Evolutionary conservation across 2,329 filamentous ascomycete species (phyloP).

Genomic region (Madurella fahalii): DNA sequence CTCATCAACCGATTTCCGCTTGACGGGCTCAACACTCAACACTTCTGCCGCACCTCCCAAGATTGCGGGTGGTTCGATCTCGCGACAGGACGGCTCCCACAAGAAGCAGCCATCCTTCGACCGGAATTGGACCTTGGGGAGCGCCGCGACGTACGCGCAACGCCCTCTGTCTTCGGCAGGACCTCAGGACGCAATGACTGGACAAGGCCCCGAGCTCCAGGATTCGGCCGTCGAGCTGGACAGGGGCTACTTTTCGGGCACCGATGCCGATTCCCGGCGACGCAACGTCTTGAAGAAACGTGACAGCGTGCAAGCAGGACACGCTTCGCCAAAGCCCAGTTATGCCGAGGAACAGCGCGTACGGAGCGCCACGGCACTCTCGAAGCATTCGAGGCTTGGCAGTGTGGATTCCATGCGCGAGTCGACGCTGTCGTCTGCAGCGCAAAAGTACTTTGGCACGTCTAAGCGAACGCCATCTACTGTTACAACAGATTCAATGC

Average conservation of each 20-base stretch:
- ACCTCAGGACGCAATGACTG: constrained; percentile 41
- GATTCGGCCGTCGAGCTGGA: constrained; percentile 64
- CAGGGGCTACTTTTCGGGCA: constrained; percentile 88
- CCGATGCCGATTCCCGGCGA: constrained; percentile 71
- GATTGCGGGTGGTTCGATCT: constrained; percentile 42
- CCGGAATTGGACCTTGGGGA: constrained; percentile 63
- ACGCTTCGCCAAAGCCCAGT: constrained; percentile 66
- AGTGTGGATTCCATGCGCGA: constrained; percentile 74
- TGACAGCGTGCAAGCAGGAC: constrained; percentile 46
- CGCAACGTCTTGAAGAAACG: constrained; percentile 81
- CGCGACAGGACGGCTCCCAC: constrained; percentile 41
- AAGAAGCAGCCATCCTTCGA: constrained; percentile 68
- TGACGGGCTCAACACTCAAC: constrained; percentile 34
- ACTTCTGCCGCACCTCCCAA: constrained; percentile 38
- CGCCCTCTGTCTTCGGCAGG: constrained; percentile 53
- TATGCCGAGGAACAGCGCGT: constrained; percentile 70
- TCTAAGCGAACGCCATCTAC: constrained; percentile 56
- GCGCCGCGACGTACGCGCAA: constrained; percentile 39
- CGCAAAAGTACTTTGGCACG: constrained; percentile 66
- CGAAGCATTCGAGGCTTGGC: constrained; percentile 71
- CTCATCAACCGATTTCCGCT: constrained; percentile 75
- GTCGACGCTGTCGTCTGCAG: constrained; percentile 54
- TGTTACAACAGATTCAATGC: constrained; percentile 51
- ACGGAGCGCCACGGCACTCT: constrained; percentile 61
- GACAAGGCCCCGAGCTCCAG: constrained; percentile 38